Base-by-base conservation (phyloP, 2,329 filamentous ascomycete species). In the Paramyrothecium sp. region DNA sequence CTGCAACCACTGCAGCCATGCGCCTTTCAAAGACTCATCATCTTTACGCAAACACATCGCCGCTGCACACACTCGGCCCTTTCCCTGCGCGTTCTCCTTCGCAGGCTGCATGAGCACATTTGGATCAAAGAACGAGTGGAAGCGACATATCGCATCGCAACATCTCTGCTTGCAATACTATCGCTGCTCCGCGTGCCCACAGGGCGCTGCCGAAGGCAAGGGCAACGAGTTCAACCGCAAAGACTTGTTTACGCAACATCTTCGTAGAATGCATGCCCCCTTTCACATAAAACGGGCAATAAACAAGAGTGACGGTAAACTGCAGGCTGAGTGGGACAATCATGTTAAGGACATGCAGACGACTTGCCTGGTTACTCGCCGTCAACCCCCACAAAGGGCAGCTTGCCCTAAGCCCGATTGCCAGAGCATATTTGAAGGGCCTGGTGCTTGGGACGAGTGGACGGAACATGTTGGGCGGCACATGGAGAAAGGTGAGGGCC, bases 121-220 rank as follows among this genome's bases (percentile, higher is more conserved):
- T 71, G 88, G 89, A 1, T 94, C 91, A 17, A 98, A 97, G 75
- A 97, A 98, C 68, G 94, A 98, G 72, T 99, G 94, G 94, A 98
- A 98, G 73, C 86, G 94, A 3, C 95, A 99, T 69, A 91, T 97
- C 69, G 84, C 87, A 17, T 96, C 92, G 0, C 92, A 97, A 65
- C 95, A 99, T 74, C 82, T 99, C 21, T 88, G 86, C 62, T 70
- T 89, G 19, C 82, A 83, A 52, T 88, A 83, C 63, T 89, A 88
- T 64, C 81, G 86, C 20, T 89, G 86, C 61, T 88, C 86, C 0
- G 77, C 81, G 2, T 89, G 86, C 58, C 81, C 84, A 0, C 78
- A 81, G 57, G 80, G 74, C 56, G 76, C 77, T 2, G 72, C 75
- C 0, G 83, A 86, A 58, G 82, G 83, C 34, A 85, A 83, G 61